These are phyloP conservation scores for Globisporangium camurandrum DNA, from an alignment of 352 stramenopile genomes.

Conservation along the genomic window DNA sequence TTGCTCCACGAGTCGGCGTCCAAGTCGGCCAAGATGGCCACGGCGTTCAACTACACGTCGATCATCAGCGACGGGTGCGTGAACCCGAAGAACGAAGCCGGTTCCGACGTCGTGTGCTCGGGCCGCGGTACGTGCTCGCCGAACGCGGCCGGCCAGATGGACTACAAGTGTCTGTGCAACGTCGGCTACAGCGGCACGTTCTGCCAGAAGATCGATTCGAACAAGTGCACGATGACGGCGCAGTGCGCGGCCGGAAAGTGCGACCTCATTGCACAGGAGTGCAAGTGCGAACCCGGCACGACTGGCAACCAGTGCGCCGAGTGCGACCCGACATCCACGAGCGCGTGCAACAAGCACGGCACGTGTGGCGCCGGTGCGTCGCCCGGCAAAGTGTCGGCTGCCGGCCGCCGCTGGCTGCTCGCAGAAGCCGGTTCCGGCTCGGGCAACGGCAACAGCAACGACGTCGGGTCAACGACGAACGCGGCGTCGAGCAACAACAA, in stretches of 20 bases:
- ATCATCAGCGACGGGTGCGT: slow-evolving; percentile 51
- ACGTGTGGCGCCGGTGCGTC: slow-evolving; percentile 26
- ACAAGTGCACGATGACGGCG: slow-evolving; percentile 56
- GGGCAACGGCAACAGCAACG: neutral
- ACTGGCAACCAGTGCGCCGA: slow-evolving; percentile 62
- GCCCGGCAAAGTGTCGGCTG: slow-evolving; percentile 15
- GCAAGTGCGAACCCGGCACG: slow-evolving; percentile 52
- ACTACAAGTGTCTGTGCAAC: slow-evolving; percentile 65
- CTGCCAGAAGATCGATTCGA: slow-evolving; percentile 67
- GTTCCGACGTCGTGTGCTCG: slow-evolving; percentile 69
- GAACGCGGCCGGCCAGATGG: slow-evolving; percentile 25
- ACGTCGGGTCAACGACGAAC: slow-evolving; percentile 5
- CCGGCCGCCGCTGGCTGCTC: slow-evolving; percentile 1
- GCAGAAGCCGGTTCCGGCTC: slow-evolving; percentile 18
- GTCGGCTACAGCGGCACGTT: slow-evolving; percentile 72
- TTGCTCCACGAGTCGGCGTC: slow-evolving; percentile 45
- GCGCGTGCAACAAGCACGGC: slow-evolving; percentile 54
- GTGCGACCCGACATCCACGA: slow-evolving; percentile 44
- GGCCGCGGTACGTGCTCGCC: slow-evolving; percentile 59
- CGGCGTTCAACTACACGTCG: slow-evolving; percentile 50
- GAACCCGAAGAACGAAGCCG: slow-evolving; percentile 37
- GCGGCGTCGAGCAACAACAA: slow-evolving; percentile 12
- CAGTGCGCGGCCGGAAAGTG: slow-evolving; percentile 63
- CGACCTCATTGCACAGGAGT: slow-evolving; percentile 53
- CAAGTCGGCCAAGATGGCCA: slow-evolving; percentile 42